These are phyloP conservation scores for Leptographium radiaticola DNA, from an alignment of 2,329 filamentous ascomycete species.

Conservation along the genomic window DNA sequence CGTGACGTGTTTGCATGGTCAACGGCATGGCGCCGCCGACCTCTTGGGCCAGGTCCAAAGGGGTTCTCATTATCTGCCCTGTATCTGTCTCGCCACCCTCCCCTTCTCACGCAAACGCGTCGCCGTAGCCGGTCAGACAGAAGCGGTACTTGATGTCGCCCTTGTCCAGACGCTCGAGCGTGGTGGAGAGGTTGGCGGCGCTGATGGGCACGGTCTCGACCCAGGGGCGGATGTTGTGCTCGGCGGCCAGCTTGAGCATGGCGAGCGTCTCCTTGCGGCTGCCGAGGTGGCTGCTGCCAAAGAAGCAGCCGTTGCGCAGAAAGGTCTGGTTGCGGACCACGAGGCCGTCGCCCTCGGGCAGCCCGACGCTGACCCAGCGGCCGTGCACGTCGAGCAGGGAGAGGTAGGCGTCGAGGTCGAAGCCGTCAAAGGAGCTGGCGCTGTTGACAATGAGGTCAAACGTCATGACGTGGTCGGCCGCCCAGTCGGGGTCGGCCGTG, in stretches of 20 bases:
- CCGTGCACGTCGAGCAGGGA: constrained; percentile 71
- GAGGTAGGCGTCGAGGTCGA: constrained; percentile 60
- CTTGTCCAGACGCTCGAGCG: constrained; percentile 55
- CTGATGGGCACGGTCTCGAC: constrained; percentile 62
- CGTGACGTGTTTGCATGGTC: too few relatives aligned
- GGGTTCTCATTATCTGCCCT: constrained; percentile 15
- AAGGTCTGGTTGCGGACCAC: constrained; percentile 62
- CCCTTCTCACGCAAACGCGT: constrained; percentile 44
- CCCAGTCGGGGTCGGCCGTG: constrained; percentile 44
- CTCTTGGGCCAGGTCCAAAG: constrained; percentile 14
- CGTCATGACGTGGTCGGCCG: constrained; percentile 41
- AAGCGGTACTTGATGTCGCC: constrained; percentile 65
- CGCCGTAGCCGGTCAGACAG: constrained; percentile 58
- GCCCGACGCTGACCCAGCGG: constrained; percentile 65
- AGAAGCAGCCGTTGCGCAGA: constrained; percentile 59
- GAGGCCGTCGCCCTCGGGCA: constrained; percentile 65
- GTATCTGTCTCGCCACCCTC: neutral
- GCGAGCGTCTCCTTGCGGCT: constrained; percentile 55
- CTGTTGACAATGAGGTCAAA: constrained; percentile 71
- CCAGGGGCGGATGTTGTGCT: constrained; percentile 58
- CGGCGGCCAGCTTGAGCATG: constrained; percentile 59
- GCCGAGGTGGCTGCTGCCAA: constrained; percentile 59
- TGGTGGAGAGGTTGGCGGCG: constrained; percentile 55
- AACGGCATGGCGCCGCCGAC: neutral
- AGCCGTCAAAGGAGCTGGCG: constrained; percentile 53